Conservation (phyloP, 1,284 basidiomycete species). For the Apiotrichum laibachii region DNA sequence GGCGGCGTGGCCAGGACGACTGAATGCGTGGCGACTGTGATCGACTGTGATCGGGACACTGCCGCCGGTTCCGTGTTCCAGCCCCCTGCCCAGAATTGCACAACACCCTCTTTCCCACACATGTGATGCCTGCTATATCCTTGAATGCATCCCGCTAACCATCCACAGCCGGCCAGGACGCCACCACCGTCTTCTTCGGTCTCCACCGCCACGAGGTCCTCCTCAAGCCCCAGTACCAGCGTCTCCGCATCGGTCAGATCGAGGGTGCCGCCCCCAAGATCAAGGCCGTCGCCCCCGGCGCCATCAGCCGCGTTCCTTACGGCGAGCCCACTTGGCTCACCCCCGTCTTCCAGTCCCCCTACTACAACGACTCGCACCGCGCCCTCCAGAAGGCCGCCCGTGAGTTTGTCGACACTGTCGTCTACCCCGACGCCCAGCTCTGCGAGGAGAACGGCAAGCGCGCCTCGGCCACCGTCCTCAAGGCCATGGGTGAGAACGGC, state of each 20-base stretch:
- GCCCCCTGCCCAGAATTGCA: neutral
- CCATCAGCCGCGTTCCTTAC: constrained; percentile 66
- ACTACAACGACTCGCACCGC: constrained; percentile 67
- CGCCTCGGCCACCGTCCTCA: constrained; percentile 51
- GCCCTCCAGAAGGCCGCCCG: constrained; percentile 55
- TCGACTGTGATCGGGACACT: neutral
- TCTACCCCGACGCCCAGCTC: constrained; percentile 58
- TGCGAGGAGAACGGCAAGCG: constrained; percentile 75
- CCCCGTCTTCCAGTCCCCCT: constrained; percentile 74
- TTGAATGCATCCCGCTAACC: constrained; percentile 7
- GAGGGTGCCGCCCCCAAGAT: constrained; percentile 62
- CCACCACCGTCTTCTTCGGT: constrained; percentile 79
- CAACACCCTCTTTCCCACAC: no score
- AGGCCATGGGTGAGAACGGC: constrained; percentile 59
- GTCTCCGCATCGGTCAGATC: constrained; percentile 69
- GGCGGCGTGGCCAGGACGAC: no score
- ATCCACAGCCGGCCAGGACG: constrained; percentile 63
- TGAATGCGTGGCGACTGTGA: no score
- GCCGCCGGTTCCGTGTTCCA: neutral
- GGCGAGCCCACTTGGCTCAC: constrained; percentile 82
- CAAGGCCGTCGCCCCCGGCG: constrained; percentile 60
- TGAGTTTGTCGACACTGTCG: constrained; percentile 58
- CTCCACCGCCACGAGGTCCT: constrained; percentile 82
- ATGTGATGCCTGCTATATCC: no score
- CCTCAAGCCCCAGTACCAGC: constrained; percentile 66